Percentiles rank a stretch among this genome's conserved stretches.
Evolutionary conservation across 1,139 yeast genomes (phyloP).

Genomic region (Yamadazyma atlantica): DNA sequence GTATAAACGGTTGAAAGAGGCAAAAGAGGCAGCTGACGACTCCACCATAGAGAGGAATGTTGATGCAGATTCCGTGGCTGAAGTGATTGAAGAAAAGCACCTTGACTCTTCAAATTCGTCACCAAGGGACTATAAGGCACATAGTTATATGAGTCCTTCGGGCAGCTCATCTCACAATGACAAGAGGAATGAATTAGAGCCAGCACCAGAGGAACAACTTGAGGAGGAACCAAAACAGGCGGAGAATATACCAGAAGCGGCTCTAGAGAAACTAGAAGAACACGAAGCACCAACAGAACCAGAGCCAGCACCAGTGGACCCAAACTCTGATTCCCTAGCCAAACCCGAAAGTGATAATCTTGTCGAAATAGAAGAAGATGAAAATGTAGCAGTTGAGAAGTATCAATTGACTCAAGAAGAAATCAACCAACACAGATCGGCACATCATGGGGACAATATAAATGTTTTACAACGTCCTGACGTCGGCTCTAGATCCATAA

Average conservation of each 20-base stretch:
- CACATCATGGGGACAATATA: neutral
- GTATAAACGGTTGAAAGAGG: slow-evolving; percentile 6
- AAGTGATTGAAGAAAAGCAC: slow-evolving; percentile 6
- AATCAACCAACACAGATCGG: slow-evolving; percentile 8
- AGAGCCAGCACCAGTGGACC: no score
- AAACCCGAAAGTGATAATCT: slow-evolving; percentile 1
- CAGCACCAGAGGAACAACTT: neutral
- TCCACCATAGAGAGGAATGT: neutral
- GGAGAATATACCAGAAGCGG: no score
- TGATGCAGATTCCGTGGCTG: slow-evolving; percentile 1
- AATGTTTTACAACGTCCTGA: slow-evolving; percentile 4
- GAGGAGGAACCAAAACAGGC: no score
- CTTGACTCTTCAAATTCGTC: neutral
- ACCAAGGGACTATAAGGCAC: neutral
- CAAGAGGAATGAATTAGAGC: neutral
- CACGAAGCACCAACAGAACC: no score
- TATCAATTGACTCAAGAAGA: slow-evolving; percentile 16
- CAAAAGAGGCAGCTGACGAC: neutral
- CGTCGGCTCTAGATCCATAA: slow-evolving; percentile 9
- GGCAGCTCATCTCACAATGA: neutral
- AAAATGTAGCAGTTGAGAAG: slow-evolving; percentile 11
- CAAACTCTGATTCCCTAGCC: neutral
- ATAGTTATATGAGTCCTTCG: neutral
- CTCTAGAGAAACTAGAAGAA: no score
- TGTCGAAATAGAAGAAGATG: slow-evolving; percentile 12